Evolutionary conservation across 78 protist genomes (phyloP).

Genomic region (Dictyostelium brefeldianum): DNA sequence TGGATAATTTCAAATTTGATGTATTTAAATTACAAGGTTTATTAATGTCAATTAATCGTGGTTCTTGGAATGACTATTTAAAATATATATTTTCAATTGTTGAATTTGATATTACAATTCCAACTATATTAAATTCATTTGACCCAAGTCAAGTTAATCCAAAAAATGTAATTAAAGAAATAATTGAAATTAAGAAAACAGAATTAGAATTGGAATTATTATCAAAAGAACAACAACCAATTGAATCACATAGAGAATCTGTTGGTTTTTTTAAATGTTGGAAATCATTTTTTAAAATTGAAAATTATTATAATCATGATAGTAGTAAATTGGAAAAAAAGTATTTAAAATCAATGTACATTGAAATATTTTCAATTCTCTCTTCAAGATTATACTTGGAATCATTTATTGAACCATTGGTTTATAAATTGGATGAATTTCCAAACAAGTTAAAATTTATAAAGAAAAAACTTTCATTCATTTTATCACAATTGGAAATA

Average conservation of each 20-base stretch:
- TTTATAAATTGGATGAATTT: neutral
- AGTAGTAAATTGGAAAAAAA: neutral
- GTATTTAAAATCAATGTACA: neutral
- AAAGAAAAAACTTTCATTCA: neutral
- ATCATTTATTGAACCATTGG: neutral
- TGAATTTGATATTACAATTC: neutral
- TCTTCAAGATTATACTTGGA: neutral
- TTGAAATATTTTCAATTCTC: neutral
- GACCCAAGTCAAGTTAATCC: neutral
- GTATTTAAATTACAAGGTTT: neutral
- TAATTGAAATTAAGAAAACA: neutral
- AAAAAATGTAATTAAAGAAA: neutral
- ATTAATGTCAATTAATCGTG: neutral
- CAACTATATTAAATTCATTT: neutral
- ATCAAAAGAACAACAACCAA: neutral
- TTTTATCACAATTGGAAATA: slow-evolving; percentile 1
- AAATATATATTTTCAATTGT: slow-evolving; percentile 11
- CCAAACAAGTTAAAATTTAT: neutral
- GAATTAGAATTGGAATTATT: neutral
- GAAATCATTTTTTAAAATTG: slow-evolving; percentile 14
- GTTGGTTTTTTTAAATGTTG: too few species aligned
- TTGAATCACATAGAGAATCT: too few species aligned
- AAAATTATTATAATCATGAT: neutral
- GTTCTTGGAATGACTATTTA: neutral
- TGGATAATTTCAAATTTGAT: neutral